Percentiles rank a stretch among this genome's conserved stretches.
These are phyloP conservation scores for Pogostemon cablin DNA, from an alignment of 257 asterid species.

Conservation along the genomic window DNA sequence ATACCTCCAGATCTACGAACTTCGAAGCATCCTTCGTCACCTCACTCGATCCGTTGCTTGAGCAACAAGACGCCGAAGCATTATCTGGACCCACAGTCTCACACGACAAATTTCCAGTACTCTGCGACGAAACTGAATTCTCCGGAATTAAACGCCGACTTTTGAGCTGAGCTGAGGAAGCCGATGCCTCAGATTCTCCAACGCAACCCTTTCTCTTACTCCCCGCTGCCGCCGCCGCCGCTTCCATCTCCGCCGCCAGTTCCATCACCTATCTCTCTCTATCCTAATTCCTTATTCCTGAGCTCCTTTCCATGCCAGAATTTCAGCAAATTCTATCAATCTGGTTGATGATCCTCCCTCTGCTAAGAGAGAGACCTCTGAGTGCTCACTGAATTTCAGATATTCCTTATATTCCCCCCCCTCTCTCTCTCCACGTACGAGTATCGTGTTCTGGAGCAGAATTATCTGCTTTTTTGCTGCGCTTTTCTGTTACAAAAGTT, in stretches of 20 bases:
- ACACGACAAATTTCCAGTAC: conserved; percentile 38
- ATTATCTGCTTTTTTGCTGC: conserved; percentile 37
- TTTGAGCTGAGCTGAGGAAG: conserved; percentile 43
- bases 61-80: conserved; percentile 45
- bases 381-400: conserved; percentile 13
- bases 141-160: conserved; percentile 43
- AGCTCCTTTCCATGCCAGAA: neutral
- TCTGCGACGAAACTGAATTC: conserved; percentile 36
- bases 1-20: conserved; percentile 70
- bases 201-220: conserved; percentile 51
- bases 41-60: conserved; percentile 52
- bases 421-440: conserved; percentile 32
- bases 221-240: conserved; percentile 25
- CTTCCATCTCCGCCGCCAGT: conserved; percentile 29
- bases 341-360: neutral
- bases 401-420: conserved; percentile 25
- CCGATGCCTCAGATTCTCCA: conserved; percentile 38
- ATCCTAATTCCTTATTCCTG: neutral
- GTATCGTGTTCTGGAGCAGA: conserved; percentile 39
- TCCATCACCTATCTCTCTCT: conserved; percentile 31
- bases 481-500: conserved; percentile 36
- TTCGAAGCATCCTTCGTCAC: conserved; percentile 37
- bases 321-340: conserved; percentile 25
- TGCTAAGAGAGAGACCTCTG: conserved; percentile 11
- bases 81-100: conserved; percentile 38